Evolutionary conservation across 2,329 filamentous ascomycete genomes (phyloP).

Genomic region (Xylariaceae sp.): DNA sequence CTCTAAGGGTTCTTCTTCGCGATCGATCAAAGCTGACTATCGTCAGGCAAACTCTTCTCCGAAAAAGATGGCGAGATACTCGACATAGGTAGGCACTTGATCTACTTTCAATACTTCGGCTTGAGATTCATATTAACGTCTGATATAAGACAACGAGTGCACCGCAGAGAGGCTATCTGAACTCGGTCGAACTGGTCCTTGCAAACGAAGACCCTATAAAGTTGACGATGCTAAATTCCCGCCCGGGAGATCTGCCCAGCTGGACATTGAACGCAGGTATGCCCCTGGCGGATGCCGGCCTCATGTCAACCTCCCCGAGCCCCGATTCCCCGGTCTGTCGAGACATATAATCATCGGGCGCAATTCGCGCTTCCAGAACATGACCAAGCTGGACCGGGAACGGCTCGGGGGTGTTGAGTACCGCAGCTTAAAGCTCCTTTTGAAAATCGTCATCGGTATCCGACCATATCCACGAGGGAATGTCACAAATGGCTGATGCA

Average conservation of each 20-base stretch:
- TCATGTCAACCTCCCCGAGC: neutral
- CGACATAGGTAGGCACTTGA: neutral
- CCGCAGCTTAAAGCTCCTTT: neutral
- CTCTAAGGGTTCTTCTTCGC: neutral
- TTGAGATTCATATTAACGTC: neutral
- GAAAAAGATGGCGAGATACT: neutral
- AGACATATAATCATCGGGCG: neutral
- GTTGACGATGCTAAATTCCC: neutral
- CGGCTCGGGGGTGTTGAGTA: neutral
- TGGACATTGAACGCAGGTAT: neutral
- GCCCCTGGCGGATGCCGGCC: neutral
- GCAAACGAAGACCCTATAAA: neutral
- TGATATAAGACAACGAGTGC: neutral
- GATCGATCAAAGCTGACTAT: neutral
- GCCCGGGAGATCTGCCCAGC: neutral
- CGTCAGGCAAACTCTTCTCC: neutral
- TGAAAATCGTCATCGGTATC: neutral
- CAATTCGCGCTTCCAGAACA: neutral
- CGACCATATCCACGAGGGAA: neutral
- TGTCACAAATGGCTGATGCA: neutral
- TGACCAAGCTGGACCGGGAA: neutral
- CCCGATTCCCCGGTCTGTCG: neutral
- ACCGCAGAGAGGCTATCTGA: neutral
- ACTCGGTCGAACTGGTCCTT: neutral
- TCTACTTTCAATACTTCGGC: neutral